phyloP scores from a whole-genome alignment of 1,139 yeast genomes.

The Protomyces gravidus region DNA sequence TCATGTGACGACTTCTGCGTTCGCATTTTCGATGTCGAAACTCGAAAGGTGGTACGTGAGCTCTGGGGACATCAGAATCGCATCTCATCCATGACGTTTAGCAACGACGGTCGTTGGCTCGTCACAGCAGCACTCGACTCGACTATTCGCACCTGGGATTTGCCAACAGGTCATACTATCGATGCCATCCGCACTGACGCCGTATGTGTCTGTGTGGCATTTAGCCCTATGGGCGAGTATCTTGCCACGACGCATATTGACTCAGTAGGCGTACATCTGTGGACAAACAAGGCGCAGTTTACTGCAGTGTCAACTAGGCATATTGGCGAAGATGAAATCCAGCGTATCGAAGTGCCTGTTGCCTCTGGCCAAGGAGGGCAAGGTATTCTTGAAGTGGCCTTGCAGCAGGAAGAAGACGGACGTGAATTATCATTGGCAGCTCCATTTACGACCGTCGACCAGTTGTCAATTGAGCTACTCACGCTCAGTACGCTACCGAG shows the following conservation, averaged over 20 bases:
- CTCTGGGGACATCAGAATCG: slow-evolving; percentile 87
- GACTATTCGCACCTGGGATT: slow-evolving; percentile 93
- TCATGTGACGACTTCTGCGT: slow-evolving; percentile 83
- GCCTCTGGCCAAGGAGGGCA: slow-evolving; percentile 81
- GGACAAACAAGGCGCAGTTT: slow-evolving; percentile 91
- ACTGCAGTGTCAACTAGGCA: slow-evolving; percentile 58
- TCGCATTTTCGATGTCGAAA: slow-evolving; percentile 73
- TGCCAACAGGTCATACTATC: slow-evolving; percentile 94
- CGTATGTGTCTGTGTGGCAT: slow-evolving; percentile 73
- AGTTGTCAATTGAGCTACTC: slow-evolving; percentile 57
- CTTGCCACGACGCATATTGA: slow-evolving; percentile 90
- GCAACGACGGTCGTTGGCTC: slow-evolving; percentile 95
- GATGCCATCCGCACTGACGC: slow-evolving; percentile 79
- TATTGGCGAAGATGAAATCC: slow-evolving; percentile 60
- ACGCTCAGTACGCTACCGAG: slow-evolving; percentile 77
- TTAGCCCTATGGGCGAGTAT: slow-evolving; percentile 85
- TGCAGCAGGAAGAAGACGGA: slow-evolving; percentile 37
- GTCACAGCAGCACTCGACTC: slow-evolving; percentile 79
- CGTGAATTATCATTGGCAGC: slow-evolving; percentile 38
- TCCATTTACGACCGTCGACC: slow-evolving; percentile 57
- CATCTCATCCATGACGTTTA: slow-evolving; percentile 81
- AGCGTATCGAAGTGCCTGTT: slow-evolving; percentile 62
- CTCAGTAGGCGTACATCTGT: slow-evolving; percentile 82
- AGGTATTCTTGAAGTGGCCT: slow-evolving; percentile 74
- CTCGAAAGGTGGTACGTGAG: slow-evolving; percentile 79